Evolutionary conservation across 179 eudicot genomes (phyloP).

Genomic region (Beta corolliflora): DNA sequence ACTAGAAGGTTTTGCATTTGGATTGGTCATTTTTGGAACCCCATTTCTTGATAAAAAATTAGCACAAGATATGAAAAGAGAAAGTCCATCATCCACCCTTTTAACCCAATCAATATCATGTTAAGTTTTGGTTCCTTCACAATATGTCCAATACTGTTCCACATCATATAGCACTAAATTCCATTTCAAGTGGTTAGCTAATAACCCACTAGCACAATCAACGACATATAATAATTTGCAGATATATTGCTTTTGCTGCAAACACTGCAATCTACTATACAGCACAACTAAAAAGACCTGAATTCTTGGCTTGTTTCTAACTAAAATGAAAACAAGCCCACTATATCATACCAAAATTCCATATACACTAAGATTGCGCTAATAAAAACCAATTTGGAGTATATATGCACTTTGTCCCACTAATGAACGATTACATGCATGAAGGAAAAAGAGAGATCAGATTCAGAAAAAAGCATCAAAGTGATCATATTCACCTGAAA

Average conservation of each 20-base stretch:
- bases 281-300: background rate
- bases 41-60: too few species aligned
- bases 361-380: background rate
- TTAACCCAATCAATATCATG: too few species aligned
- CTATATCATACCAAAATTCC: slow-evolving; percentile 5
- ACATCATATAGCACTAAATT: background rate
- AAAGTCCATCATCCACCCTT: too few species aligned
- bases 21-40: too few species aligned
- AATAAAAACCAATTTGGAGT: background rate
- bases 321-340: background rate
- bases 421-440: background rate
- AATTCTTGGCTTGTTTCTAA: background rate
- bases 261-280: background rate
- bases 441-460: background rate
- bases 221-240: background rate
- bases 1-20: too few species aligned
- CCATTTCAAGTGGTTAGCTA: background rate
- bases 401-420: slow-evolving; percentile 15
- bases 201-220: background rate
- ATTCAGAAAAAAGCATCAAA: background rate
- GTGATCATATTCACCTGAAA: slow-evolving; percentile 18
- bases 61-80: too few species aligned
- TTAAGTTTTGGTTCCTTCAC: too few species aligned
- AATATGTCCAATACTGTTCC: background rate
- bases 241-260: slow-evolving; percentile 1